Evolutionary conservation across 139 green algal genomes (phyloP).

Genomic region (Micractinium conductrix): DNA sequence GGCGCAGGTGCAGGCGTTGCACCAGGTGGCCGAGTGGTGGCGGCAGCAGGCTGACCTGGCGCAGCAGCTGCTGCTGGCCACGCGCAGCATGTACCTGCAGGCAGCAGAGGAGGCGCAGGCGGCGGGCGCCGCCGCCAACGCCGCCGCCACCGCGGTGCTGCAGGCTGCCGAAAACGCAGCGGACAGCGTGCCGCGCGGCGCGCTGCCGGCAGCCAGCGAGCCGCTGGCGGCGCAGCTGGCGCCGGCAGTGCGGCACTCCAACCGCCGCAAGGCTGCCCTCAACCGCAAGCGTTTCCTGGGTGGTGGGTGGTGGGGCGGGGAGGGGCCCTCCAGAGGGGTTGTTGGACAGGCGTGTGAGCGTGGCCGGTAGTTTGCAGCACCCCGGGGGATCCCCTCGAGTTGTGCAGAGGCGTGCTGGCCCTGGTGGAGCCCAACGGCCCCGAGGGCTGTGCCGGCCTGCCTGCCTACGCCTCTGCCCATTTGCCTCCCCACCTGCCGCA

Average conservation of each 20-base stretch:
- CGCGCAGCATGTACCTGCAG: slow-evolving; percentile 1
- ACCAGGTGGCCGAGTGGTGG: slow-evolving; percentile 2
- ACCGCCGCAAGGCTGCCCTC: slow-evolving; percentile 28
- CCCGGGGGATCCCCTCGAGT: too few species aligned
- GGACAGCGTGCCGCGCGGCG: neutral
- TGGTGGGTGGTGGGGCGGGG: neutral
- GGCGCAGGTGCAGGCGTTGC: neutral
- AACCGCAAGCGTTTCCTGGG: slow-evolving; percentile 33
- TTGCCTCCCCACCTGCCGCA: neutral
- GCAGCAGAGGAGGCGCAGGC: slow-evolving; percentile 16
- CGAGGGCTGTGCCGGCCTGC: neutral
- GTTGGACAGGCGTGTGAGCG: too few species aligned
- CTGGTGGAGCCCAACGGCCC: neutral
- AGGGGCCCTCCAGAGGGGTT: neutral
- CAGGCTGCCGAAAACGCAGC: neutral
- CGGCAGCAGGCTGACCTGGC: neutral
- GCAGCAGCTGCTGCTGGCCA: slow-evolving; percentile 12
- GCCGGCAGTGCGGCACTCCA: slow-evolving; percentile 17
- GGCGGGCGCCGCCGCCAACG: slow-evolving; percentile 11
- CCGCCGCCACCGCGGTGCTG: neutral
- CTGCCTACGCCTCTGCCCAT: neutral
- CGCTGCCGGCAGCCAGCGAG: neutral
- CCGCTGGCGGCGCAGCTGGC: neutral
- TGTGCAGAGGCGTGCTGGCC: neutral
- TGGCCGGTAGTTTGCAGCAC: too few species aligned